A percentile compares a stretch with the other conserved stretches of the same genome.
These are phyloP conservation scores for Calonectria multiphialidica DNA, from an alignment of 2,329 filamentous ascomycete species.

Conservation along the genomic window DNA sequence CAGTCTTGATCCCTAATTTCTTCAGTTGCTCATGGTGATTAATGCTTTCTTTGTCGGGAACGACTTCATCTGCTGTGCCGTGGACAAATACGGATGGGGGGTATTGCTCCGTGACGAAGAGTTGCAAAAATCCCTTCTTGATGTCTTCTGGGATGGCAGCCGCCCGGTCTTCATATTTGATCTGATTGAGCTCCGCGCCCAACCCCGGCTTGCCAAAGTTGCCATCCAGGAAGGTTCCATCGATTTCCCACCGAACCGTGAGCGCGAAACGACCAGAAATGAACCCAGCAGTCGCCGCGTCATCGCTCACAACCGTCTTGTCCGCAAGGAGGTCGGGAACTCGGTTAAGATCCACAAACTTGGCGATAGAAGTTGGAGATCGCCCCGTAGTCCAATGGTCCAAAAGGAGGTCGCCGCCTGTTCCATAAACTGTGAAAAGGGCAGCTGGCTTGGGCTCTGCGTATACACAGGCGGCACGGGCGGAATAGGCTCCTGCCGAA, in stretches of 20 bases:
- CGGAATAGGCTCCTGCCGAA: conserved; percentile 18
- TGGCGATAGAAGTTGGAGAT: conserved; percentile 10
- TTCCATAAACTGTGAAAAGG: conserved; percentile 11
- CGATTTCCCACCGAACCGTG: conserved; percentile 20
- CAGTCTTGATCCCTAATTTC: conserved; percentile 11
- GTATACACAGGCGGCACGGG: conserved; percentile 20
- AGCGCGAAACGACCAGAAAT: conserved; percentile 6
- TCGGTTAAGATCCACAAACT: conserved; percentile 2
- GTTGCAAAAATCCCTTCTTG: conserved; percentile 9
- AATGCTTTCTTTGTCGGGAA: conserved; percentile 12
- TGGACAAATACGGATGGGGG: conserved; percentile 20
- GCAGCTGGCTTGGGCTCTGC: conserved; percentile 16
- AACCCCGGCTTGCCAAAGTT: conserved; percentile 7
- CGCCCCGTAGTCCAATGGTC: conserved; percentile 18
- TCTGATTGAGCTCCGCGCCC: conserved; percentile 9
- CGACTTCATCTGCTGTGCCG: conserved; percentile 15
- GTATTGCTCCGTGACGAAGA: conserved; percentile 24
- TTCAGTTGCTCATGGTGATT: conserved; percentile 17
- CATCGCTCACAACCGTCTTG: conserved; percentile 19
- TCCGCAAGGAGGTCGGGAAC: conserved; percentile 14
- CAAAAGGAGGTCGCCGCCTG: conserved; percentile 13
- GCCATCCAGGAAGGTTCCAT: conserved; percentile 22
- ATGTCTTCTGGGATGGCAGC: conserved; percentile 11
- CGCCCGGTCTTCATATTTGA: conserved; percentile 13
- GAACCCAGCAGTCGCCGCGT: neutral